phyloP scores from a whole-genome alignment of 352 stramenopile species.

The Pythium phragmiticola region DNA sequence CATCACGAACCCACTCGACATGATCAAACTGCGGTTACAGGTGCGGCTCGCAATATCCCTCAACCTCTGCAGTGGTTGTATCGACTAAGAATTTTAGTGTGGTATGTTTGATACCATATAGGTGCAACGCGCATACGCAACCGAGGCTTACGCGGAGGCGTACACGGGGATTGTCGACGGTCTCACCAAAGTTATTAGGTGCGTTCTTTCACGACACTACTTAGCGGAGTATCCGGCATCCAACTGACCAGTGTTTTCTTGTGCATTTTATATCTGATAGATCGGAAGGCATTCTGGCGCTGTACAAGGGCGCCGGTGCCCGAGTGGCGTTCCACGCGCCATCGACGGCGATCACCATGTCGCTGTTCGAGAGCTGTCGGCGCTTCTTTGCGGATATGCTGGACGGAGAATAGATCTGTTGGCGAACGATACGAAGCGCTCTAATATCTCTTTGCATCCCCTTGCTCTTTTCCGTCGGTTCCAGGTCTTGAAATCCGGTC shows the following conservation, averaged over 20 bases:
- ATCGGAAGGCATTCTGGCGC: constrained; percentile 82
- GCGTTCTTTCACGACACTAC: constrained; percentile 3
- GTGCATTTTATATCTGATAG: constrained; percentile 43
- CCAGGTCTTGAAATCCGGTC: too few species aligned
- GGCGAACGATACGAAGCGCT: too few species aligned
- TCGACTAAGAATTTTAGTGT: neutral
- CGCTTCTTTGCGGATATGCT: constrained; percentile 48
- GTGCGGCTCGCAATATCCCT: constrained; percentile 42
- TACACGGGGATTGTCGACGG: constrained; percentile 87
- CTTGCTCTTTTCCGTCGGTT: too few species aligned
- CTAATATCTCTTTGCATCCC: too few species aligned
- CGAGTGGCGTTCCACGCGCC: constrained; percentile 95
- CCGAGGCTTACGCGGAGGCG: constrained; percentile 27
- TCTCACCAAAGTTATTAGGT: constrained; percentile 77
- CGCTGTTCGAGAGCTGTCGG: constrained; percentile 92
- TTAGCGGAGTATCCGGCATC: too few species aligned
- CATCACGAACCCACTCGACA: constrained; percentile 96
- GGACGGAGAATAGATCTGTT: constrained; percentile 6
- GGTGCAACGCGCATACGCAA: constrained; percentile 50
- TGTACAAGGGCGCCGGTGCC: constrained; percentile 95
- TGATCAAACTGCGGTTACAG: constrained; percentile 96
- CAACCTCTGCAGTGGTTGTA: neutral
- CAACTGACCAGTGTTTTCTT: neutral
- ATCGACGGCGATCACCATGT: constrained; percentile 97
- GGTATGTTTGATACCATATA: constrained; percentile 8